Evolutionary conservation across 2,329 filamentous ascomycete species (phyloP).

Genomic region (Raffaelea deltoideospora): DNA sequence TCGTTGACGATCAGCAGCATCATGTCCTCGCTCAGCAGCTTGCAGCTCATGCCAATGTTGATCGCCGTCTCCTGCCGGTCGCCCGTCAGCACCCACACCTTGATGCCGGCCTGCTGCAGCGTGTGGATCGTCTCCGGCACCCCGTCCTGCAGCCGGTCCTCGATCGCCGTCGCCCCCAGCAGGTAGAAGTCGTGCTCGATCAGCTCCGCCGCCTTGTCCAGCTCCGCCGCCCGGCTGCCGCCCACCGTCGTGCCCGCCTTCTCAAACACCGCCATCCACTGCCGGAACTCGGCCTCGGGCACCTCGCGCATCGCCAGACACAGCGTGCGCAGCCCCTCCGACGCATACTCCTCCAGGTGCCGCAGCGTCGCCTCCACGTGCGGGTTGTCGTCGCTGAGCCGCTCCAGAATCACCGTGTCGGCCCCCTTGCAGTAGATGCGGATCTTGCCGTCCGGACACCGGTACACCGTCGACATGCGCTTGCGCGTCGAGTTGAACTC

Average conservation of each 20-base stretch:
- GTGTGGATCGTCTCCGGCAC: conserved; percentile 98
- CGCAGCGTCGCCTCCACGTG: conserved; percentile 80
- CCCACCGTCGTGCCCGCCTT: conserved; percentile 78
- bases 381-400: conserved; percentile 67
- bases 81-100: conserved; percentile 95
- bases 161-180: conserved; percentile 89
- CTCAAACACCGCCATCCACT: conserved; percentile 80
- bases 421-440: conserved; percentile 91
- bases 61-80: conserved; percentile 98
- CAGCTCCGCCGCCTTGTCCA: conserved; percentile 92
- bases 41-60: conserved; percentile 99
- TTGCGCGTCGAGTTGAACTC: conserved; percentile 98
- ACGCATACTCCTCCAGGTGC: conserved; percentile 97
- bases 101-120: conserved; percentile 90
- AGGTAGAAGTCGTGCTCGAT: conserved; percentile 87
- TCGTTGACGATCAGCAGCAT: conserved; percentile 94
- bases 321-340: conserved; percentile 84
- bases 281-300: conserved; percentile 71
- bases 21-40: conserved; percentile 97
- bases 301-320: conserved; percentile 92
- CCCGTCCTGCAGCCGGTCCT: conserved; percentile 91
- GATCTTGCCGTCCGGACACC: conserved; percentile 91
- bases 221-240: conserved; percentile 82
- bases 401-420: conserved; percentile 92
- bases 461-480: conserved; percentile 94